A percentile compares a stretch with the other conserved stretches of the same genome.
Evolutionary conservation across 495 filamentous ascomycete species (phyloP).

Genomic region (Trichoderma virens): DNA sequence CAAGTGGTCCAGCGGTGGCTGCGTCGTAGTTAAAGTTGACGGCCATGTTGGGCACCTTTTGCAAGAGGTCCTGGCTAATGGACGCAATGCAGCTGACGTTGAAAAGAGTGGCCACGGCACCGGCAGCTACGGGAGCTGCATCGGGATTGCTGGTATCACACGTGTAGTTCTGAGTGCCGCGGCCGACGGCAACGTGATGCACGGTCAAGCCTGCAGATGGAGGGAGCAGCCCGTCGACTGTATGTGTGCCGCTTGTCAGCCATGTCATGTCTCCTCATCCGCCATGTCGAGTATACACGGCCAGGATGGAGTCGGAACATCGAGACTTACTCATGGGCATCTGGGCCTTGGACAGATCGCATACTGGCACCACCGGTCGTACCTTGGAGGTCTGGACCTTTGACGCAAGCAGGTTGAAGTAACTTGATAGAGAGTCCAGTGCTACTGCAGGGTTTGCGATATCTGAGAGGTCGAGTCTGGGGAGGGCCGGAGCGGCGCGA

Average conservation of each 20-base stretch:
- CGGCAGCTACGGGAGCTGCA: conserved; percentile 53
- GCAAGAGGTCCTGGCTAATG: conserved; percentile 54
- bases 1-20: conserved; percentile 21
- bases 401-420: conserved; percentile 45
- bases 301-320: conserved; percentile 1
- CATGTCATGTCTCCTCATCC: conserved; percentile 18
- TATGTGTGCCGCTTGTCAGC: conserved; percentile 12
- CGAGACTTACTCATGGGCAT: conserved; percentile 37
- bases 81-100: conserved; percentile 75
- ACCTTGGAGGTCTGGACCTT: conserved; percentile 37
- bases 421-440: conserved; percentile 38
- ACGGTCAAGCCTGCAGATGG: conserved; percentile 50
- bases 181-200: conserved; percentile 75
- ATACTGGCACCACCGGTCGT: conserved; percentile 33
- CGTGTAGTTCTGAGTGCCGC: conserved; percentile 90
- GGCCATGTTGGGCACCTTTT: conserved; percentile 43
- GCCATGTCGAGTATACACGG: conserved; percentile 5
- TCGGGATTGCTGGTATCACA: conserved; percentile 53
- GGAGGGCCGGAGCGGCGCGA: conserved; percentile 41
- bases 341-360: conserved; percentile 42
- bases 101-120: conserved; percentile 81
- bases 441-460: conserved; percentile 25
- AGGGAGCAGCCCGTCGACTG: conserved; percentile 36
- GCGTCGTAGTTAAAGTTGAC: conserved; percentile 45
- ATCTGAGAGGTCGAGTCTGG: conserved; percentile 25